Percentiles rank a stretch among this genome's conserved stretches.
Conservation (phyloP, 169 alveolate genomes). For the Amoebophrya sp. region DNA sequence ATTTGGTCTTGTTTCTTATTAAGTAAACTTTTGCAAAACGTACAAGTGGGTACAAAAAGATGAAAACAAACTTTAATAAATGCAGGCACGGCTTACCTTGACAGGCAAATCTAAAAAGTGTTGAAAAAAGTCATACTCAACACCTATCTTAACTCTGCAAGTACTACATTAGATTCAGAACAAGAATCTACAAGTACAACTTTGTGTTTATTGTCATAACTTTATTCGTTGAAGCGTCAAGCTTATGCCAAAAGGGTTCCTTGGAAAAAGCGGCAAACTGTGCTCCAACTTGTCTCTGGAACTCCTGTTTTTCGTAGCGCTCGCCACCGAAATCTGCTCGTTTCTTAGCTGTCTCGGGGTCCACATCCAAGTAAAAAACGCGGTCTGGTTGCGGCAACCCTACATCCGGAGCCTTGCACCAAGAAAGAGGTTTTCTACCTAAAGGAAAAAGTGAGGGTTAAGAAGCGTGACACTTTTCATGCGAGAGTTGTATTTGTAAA, state of each 20-base stretch:
- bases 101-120: too few relatives aligned
- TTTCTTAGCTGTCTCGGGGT: neutral
- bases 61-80: too few relatives aligned
- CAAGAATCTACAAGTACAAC: too few relatives aligned
- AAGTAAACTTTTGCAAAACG: too few relatives aligned
- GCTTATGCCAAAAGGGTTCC: neutral
- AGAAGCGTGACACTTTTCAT: neutral
- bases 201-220: too few relatives aligned
- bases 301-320: constrained; percentile 6
- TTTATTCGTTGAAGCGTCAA: too few relatives aligned
- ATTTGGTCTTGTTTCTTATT: too few relatives aligned
- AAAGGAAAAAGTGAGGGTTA: neutral
- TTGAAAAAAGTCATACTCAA: too few relatives aligned
- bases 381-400: neutral
- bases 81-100: too few relatives aligned
- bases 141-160: too few relatives aligned
- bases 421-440: neutral
- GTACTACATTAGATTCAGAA: too few relatives aligned
- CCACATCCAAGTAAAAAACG: neutral
- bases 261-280: neutral
- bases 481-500: neutral
- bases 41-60: too few relatives aligned
- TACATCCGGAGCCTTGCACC: constrained; percentile 19
- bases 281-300: neutral
- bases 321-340: neutral